phyloP scores from a whole-genome alignment of 1,284 basidiomycete genomes.

The Trichosporon coremiiforme region DNA sequence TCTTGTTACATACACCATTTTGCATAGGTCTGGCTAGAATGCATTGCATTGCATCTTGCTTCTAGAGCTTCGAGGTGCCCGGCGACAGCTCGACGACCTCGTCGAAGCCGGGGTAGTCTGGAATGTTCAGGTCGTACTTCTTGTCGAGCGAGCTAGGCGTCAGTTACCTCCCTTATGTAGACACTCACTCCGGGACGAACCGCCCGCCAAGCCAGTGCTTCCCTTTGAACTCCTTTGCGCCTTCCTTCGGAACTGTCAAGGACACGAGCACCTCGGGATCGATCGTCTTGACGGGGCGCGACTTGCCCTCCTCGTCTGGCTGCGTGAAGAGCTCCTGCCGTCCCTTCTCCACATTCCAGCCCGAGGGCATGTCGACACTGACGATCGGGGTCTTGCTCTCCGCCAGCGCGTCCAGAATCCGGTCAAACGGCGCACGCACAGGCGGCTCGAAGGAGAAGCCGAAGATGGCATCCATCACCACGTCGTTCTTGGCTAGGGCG shows the following conservation, averaged over 20 bases:
- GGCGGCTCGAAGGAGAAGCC: conserved; percentile 95
- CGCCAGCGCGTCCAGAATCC: conserved; percentile 69
- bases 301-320: conserved; percentile 66
- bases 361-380: conserved; percentile 92
- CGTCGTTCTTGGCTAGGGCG: conserved; percentile 67
- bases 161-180: too few relatives aligned
- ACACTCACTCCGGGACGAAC: conserved; percentile 69
- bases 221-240: conserved; percentile 73
- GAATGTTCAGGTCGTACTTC: conserved; percentile 74
- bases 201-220: conserved; percentile 90
- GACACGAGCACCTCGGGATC: conserved; percentile 81
- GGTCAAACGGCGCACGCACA: conserved; percentile 82
- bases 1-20: background rate
- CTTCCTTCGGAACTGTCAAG: conserved; percentile 91
- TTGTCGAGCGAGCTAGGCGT: conserved; percentile 61
- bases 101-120: conserved; percentile 70
- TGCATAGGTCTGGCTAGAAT: background rate
- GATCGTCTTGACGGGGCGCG: conserved; percentile 57
- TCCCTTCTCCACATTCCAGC: conserved; percentile 75
- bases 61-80: conserved; percentile 22
- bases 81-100: conserved; percentile 72
- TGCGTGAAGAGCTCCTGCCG: conserved; percentile 44
- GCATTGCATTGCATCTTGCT: conserved; percentile 1
- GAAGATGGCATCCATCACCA: conserved; percentile 93
- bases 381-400: conserved; percentile 73